Evolutionary conservation across 441 rosid species (phyloP), one percentile per base, ranked within the genome.

Genomic region (Metrosideros polymorpha): DNA sequence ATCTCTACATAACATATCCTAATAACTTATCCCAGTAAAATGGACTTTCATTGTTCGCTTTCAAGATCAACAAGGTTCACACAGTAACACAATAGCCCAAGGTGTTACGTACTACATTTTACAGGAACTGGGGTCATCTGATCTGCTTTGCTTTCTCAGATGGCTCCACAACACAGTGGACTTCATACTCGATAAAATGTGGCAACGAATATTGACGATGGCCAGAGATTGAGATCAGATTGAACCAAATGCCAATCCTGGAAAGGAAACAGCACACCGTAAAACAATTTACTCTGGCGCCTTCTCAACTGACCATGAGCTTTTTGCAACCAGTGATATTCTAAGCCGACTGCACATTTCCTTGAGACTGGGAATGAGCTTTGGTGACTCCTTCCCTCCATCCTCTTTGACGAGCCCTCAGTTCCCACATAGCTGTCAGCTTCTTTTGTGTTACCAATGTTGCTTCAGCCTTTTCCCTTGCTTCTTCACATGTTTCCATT

Each of bases 401-500:
- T 82, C 99, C 99, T 92, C 87, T 94, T 82, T 93, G 94, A 15
- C 93, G 97, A 84, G 99, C 99, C 90, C 98, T 93, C 39, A 42
- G 43, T 89, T 95, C 99, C 99, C 99, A 96, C 82, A 84, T 57
- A 42, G 93, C 91, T 4, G 98, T 93, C 82, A 93, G 79, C 88
- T 94, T 97, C 98, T 92, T 96, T 87, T 95, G 99, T 51, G 92
- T 92, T 32, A 83, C 92, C 84, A 95, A 90, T 39, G 97, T 91
- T 32, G 90, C 93, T 88, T 95, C 98, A 0, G 98, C 90, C 87
- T 93, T 97, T 88, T 97, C 99, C 91, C 99, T 91, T 14, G 99
- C 98, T 91, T 92, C 99, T 90, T 97, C 99, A 87, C 99, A 96
- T 7, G 99, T 96, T 91, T 94, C 99, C 99, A 97, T 96, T 56